phyloP scores from a whole-genome alignment of 176 grass and related monocot genomes.

The Hordeum marinum region DNA sequence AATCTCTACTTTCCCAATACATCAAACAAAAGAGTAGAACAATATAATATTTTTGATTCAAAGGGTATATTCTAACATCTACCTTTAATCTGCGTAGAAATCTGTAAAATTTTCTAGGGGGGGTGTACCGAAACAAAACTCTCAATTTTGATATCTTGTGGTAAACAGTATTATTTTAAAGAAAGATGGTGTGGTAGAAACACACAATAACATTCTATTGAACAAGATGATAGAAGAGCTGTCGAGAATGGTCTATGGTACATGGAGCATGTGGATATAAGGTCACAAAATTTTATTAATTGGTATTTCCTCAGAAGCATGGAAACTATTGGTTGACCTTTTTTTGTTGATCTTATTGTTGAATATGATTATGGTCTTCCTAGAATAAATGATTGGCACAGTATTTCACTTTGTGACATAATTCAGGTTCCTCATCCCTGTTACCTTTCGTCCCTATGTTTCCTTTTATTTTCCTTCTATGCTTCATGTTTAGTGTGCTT shows the following conservation, averaged over 20 bases:
- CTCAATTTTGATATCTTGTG: background rate
- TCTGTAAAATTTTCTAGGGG: too few relatives aligned
- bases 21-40: too few relatives aligned
- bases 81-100: too few relatives aligned
- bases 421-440: background rate
- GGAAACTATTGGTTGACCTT: background rate
- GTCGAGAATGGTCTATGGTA: background rate
- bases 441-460: background rate
- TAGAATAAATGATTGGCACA: background rate
- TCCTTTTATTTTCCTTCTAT: background rate
- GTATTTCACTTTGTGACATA: background rate
- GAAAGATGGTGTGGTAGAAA: background rate
- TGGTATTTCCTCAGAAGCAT: background rate
- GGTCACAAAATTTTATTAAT: background rate
- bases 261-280: background rate
- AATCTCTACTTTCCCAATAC: too few relatives aligned
- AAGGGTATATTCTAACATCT: too few relatives aligned
- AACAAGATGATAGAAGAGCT: conserved; percentile 2
- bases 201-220: background rate
- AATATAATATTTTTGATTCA: too few relatives aligned
- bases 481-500: background rate
- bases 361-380: background rate
- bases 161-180: background rate
- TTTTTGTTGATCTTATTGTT: background rate
- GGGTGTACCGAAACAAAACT: too few relatives aligned